A percentile compares a stretch with the other conserved stretches of the same genome.
phyloP scores from a whole-genome alignment of 2,329 filamentous ascomycete genomes.

The Penicillium hesseltinei region DNA sequence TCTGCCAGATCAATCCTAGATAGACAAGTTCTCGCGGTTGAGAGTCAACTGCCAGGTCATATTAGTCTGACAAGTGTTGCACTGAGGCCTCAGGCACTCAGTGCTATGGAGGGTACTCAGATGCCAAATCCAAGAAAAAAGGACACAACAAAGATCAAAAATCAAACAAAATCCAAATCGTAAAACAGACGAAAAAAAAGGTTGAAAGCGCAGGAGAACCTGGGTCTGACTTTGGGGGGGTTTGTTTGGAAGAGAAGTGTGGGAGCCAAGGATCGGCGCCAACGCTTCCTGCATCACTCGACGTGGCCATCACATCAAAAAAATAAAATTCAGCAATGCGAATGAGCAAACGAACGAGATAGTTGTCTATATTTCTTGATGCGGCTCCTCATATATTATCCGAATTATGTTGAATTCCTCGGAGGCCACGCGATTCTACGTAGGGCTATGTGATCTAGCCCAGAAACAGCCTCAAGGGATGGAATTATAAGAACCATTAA shows the following conservation, averaged over 20 bases:
- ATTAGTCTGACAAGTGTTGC: constrained; percentile 29
- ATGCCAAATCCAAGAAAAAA: neutral
- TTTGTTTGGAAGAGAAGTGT: constrained; percentile 25
- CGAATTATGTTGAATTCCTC: constrained; percentile 14
- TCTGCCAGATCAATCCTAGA: constrained; percentile 15
- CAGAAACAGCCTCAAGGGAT: constrained; percentile 3
- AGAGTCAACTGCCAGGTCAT: constrained; percentile 29
- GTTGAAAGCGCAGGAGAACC: constrained; percentile 9
- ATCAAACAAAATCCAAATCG: constrained; percentile 1
- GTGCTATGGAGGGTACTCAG: constrained; percentile 24
- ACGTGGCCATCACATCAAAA: constrained; percentile 23
- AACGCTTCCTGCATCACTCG: constrained; percentile 23
- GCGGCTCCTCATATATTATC: neutral
- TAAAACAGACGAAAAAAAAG: constrained; percentile 5
- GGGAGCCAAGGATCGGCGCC: constrained; percentile 27
- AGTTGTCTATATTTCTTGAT: neutral
- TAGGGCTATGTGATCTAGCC: constrained; percentile 5
- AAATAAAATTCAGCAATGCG: neutral
- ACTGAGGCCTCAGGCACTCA: constrained; percentile 35
- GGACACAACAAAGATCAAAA: neutral
- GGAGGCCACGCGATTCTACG: constrained; percentile 14
- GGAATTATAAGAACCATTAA: neutral
- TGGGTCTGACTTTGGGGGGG: constrained; percentile 14
- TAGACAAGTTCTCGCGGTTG: constrained; percentile 16
- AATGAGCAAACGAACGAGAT: neutral